Evolutionary conservation across 2,329 filamentous ascomycete species (phyloP).

Genomic region (Epicoccum sorghinum): DNA sequence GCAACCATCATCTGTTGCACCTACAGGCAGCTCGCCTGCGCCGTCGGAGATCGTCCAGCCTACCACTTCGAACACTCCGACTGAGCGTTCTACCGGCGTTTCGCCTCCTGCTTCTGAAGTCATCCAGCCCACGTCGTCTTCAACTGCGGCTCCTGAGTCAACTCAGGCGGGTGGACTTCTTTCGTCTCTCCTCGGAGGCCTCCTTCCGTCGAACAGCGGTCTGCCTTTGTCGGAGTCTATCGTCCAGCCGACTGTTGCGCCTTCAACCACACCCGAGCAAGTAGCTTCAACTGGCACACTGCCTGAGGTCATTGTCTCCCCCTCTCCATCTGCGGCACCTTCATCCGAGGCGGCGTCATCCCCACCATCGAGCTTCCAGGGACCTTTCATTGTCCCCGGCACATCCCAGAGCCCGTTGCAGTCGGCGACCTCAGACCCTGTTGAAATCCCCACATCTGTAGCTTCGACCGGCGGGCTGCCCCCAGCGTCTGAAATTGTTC

Average conservation of each 20-base stretch:
- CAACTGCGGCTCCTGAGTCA: slow-evolving; percentile 21
- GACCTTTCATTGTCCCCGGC: slow-evolving; percentile 33
- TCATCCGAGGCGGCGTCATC: slow-evolving; percentile 11
- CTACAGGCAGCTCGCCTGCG: slow-evolving; percentile 15
- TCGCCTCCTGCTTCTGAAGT: slow-evolving; percentile 16
- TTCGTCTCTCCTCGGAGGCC: slow-evolving; percentile 5
- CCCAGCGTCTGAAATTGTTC: slow-evolving; percentile 10
- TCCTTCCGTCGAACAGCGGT: slow-evolving; percentile 17
- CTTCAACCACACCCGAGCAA: slow-evolving; percentile 12
- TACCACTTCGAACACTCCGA: slow-evolving; percentile 6
- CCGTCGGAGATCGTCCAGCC: slow-evolving; percentile 1
- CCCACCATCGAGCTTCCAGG: slow-evolving; percentile 26
- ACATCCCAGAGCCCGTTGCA: slow-evolving; percentile 16
- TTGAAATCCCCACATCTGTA: slow-evolving; percentile 1
- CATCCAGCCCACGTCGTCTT: slow-evolving; percentile 11
- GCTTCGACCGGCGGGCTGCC: slow-evolving; percentile 24
- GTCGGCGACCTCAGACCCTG: slow-evolving; percentile 12
- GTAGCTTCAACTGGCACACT: slow-evolving; percentile 20
- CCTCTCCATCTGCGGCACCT: slow-evolving; percentile 17
- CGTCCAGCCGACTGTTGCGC: slow-evolving; percentile 5
- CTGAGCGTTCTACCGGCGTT: slow-evolving; percentile 19
- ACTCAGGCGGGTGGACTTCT: slow-evolving; percentile 12
- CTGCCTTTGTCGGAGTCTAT: slow-evolving; percentile 7
- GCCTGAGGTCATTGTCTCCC: slow-evolving; percentile 23
- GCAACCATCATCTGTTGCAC: slow-evolving; percentile 2